Percentiles rank a stretch among this genome's conserved stretches.
phyloP scores from a whole-genome alignment of 164 flowering plant genomes.

The Euptelea pleiosperma region DNA sequence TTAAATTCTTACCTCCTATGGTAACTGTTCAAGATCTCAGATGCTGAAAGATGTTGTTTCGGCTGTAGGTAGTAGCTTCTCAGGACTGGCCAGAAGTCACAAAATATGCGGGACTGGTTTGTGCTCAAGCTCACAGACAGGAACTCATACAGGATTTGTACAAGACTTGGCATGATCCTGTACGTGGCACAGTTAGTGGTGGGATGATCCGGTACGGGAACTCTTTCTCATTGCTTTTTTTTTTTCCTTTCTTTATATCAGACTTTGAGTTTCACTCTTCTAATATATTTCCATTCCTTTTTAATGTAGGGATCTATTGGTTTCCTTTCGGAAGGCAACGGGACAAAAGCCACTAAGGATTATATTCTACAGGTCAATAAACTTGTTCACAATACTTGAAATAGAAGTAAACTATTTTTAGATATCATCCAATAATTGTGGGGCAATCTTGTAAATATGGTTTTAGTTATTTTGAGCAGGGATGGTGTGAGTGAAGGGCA shows the following conservation, averaged over 20 bases:
- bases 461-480: slow-evolving; percentile 45
- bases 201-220: slow-evolving; percentile 59
- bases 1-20: neutral
- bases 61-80: slow-evolving; percentile 67
- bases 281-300: slow-evolving; percentile 6
- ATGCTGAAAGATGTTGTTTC: slow-evolving; percentile 20
- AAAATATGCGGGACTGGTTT: slow-evolving; percentile 64
- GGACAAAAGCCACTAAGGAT: slow-evolving; percentile 67
- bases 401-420: neutral
- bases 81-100: slow-evolving; percentile 80
- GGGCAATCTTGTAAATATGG: too few species aligned
- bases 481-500: slow-evolving; percentile 98
- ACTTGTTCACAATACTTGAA: neutral
- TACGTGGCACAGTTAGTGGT: slow-evolving; percentile 64
- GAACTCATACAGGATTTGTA: slow-evolving; percentile 70
- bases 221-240: neutral
- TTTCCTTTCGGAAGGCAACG: slow-evolving; percentile 68
- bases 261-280: slow-evolving; percentile 1
- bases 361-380: slow-evolving; percentile 57
- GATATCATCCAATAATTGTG: neutral
- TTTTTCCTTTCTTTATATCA: neutral
- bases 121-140: slow-evolving; percentile 72
- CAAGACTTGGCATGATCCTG: slow-evolving; percentile 76
- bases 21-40: slow-evolving; percentile 1
- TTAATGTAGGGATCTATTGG: slow-evolving; percentile 46